Percentiles rank a stretch among this genome's conserved stretches.
Conservation (phyloP, 23 red algal genomes). For the Gracilaria domingensis region DNA sequence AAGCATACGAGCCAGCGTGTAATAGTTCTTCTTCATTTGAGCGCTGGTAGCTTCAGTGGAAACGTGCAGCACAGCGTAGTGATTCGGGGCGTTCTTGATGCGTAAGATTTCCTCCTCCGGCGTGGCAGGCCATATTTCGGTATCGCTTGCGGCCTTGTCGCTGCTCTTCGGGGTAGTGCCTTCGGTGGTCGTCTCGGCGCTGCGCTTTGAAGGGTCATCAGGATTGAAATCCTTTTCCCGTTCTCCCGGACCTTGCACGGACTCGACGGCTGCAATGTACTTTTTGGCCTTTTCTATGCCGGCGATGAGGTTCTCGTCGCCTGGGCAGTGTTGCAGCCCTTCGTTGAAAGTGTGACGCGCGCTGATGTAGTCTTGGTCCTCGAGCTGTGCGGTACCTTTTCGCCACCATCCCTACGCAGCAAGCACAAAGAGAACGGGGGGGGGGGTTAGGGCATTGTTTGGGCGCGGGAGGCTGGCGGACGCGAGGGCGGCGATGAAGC, state of each 20-base stretch:
- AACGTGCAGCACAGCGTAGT: constrained; percentile 92
- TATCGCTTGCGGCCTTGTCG: constrained; percentile 15
- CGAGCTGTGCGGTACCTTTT: constrained; percentile 72
- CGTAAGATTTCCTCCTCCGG: constrained; percentile 76
- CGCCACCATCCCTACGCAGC: constrained; percentile 72
- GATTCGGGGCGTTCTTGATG: constrained; percentile 73
- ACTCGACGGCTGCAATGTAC: constrained; percentile 48
- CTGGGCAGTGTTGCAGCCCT: constrained; percentile 67
- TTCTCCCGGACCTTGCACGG: constrained; percentile 55
- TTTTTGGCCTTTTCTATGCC: constrained; percentile 58
- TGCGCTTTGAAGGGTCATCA: constrained; percentile 31
- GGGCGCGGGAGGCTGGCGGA: not conserved
- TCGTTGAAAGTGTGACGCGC: constrained; percentile 65
- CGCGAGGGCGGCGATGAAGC: not conserved
- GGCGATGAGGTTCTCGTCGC: constrained; percentile 66
- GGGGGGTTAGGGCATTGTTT: not conserved
- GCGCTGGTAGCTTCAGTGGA: constrained; percentile 60
- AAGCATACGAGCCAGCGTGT: constrained; percentile 87
- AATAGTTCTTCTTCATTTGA: constrained; percentile 97
- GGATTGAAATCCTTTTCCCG: constrained; percentile 49
- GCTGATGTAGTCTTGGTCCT: constrained; percentile 49
- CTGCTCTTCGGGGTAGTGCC: constrained; percentile 27
- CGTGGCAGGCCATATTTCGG: constrained; percentile 51
- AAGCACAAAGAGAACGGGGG: not conserved
- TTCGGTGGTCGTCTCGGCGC: constrained; percentile 22